These are phyloP conservation scores for Striga asiatica DNA, from an alignment of 257 asterid species.

Conservation along the genomic window DNA sequence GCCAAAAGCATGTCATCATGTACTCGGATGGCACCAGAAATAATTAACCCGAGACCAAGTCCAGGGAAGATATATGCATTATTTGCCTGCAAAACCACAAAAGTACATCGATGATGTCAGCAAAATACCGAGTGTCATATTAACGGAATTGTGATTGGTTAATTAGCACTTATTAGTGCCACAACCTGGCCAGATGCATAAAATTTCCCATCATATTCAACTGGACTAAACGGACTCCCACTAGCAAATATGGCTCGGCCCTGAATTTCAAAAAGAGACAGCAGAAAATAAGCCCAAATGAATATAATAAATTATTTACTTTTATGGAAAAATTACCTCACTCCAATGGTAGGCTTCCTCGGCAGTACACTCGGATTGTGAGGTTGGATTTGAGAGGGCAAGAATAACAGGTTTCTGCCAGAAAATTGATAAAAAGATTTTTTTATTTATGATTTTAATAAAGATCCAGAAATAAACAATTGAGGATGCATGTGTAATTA, in stretches of 20 bases:
- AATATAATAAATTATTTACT: too few species aligned
- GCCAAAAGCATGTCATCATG: conserved; percentile 92
- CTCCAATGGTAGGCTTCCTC: conserved; percentile 89
- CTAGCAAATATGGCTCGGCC: conserved; percentile 72
- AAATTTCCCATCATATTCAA: conserved; percentile 41
- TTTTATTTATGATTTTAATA: too few species aligned
- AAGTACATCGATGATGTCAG: conserved; percentile 5
- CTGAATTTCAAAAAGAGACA: conserved; percentile 14
- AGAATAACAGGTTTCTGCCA: conserved; percentile 77
- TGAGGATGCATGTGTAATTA: neutral
- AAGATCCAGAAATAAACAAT: neutral
- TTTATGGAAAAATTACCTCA: conserved; percentile 51
- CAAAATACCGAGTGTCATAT: neutral
- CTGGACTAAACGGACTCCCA: conserved; percentile 63
- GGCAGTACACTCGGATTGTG: conserved; percentile 93
- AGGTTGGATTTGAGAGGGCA: conserved; percentile 89
- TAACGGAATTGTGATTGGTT: neutral
- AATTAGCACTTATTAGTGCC: too few species aligned
- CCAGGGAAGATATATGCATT: conserved; percentile 93
- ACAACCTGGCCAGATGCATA: conserved; percentile 51
- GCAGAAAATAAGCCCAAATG: too few species aligned
- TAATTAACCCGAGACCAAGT: conserved; percentile 79
- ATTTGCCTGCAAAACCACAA: conserved; percentile 48
- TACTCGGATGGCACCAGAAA: conserved; percentile 89
- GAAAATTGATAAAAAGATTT: neutral